A percentile compares a stretch with the other conserved stretches of the same genome.
Evolutionary conservation across 768 basidiomycete genomes (phyloP).

Genomic region (Suillus alpinus): DNA sequence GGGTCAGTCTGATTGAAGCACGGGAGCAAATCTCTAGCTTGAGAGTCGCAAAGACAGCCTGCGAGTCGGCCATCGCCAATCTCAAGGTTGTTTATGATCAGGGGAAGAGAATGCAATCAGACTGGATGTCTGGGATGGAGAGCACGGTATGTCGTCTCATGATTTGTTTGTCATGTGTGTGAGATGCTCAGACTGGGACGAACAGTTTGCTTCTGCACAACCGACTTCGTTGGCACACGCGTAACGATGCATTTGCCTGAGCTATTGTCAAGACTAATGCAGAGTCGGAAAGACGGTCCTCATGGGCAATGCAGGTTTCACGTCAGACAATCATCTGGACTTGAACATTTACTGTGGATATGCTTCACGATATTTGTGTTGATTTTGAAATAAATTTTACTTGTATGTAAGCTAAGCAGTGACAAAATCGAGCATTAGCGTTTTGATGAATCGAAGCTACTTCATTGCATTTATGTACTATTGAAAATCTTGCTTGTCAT

Average conservation of each 20-base stretch:
- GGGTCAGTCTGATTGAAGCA: conserved; percentile 18
- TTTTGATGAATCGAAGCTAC: background rate
- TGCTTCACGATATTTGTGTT: background rate
- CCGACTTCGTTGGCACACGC: background rate
- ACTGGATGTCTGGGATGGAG: conserved; percentile 34
- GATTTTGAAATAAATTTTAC: background rate
- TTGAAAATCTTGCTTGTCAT: background rate
- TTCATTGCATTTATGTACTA: too few relatives aligned
- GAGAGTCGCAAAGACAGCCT: conserved; percentile 29
- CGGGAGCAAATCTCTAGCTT: conserved; percentile 35
- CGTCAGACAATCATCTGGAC: background rate
- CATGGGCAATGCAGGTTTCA: background rate
- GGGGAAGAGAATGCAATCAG: conserved; percentile 33
- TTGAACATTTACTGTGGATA: background rate
- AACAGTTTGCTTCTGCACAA: background rate
- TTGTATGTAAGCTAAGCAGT: background rate
- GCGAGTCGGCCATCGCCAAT: conserved; percentile 34
- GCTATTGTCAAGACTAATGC: background rate
- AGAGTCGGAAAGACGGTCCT: background rate
- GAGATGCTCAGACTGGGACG: background rate
- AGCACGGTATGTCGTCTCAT: conserved; percentile 31
- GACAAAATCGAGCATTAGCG: background rate
- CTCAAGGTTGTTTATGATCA: conserved; percentile 31
- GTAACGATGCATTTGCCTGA: background rate
- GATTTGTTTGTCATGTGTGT: background rate